Evolutionary conservation across 768 basidiomycete species (phyloP).

Genomic region (Boletellus ananas): DNA sequence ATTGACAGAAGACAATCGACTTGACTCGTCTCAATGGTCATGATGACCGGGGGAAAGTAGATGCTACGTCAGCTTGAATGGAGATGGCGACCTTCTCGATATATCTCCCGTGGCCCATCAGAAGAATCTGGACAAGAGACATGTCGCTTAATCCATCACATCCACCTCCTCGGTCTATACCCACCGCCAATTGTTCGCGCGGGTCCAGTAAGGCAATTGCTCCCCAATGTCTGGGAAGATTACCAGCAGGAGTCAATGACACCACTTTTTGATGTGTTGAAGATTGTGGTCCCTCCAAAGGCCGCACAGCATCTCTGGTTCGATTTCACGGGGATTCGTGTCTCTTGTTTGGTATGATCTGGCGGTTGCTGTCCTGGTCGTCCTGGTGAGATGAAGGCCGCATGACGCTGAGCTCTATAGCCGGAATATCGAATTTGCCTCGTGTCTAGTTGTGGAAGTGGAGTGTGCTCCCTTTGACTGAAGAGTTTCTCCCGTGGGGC

Average conservation of each 20-base stretch:
- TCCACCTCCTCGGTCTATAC: constrained; percentile 25
- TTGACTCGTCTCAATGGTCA: neutral
- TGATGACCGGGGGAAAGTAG: constrained; percentile 7
- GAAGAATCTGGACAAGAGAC: constrained; percentile 6
- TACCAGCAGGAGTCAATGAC: constrained; percentile 1
- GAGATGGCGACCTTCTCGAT: constrained; percentile 10
- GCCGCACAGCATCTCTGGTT: constrained; percentile 12
- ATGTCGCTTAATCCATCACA: constrained; percentile 6
- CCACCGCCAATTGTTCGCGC: constrained; percentile 9
- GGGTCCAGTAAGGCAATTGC: constrained; percentile 14
- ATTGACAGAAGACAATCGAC: neutral
- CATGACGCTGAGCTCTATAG: constrained; percentile 9
- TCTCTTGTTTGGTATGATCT: constrained; percentile 11
- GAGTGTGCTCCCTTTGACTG: constrained; percentile 3
- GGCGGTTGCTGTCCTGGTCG: constrained; percentile 9
- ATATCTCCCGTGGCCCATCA: constrained; percentile 8
- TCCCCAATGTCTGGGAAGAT: constrained; percentile 7
- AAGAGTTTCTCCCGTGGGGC: neutral
- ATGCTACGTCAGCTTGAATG: constrained; percentile 6
- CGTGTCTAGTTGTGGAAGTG: constrained; percentile 11
- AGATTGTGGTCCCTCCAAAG: constrained; percentile 17
- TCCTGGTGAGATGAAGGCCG: constrained; percentile 15
- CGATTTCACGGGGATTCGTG: neutral
- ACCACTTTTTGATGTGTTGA: constrained; percentile 3
- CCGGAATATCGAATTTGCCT: constrained; percentile 10